Evolutionary conservation across 2,329 filamentous ascomycete species (phyloP).

Genomic region (Plenodomus lindquistii): DNA sequence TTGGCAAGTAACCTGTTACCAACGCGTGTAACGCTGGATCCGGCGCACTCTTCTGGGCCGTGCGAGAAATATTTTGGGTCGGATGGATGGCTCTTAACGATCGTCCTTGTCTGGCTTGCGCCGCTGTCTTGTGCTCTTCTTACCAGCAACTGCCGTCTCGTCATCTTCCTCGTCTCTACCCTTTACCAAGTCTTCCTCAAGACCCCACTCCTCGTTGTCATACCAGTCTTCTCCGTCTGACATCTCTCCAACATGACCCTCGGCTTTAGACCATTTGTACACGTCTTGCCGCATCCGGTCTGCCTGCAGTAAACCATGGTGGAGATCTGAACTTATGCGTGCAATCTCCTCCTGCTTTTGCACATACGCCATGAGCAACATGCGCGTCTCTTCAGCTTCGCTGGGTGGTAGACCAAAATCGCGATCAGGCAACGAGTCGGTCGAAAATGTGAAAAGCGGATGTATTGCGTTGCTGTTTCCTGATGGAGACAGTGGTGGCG

Average conservation of each 20-base stretch:
- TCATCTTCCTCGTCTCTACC: slow-evolving; percentile 80
- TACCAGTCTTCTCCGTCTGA: slow-evolving; percentile 91
- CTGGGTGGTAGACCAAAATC: slow-evolving; percentile 71
- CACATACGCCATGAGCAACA: slow-evolving; percentile 74
- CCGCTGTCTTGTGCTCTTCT: slow-evolving; percentile 53
- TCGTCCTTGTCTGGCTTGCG: slow-evolving; percentile 44
- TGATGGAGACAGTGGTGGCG: slow-evolving; percentile 51
- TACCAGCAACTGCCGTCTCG: slow-evolving; percentile 57
- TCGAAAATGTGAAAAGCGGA: slow-evolving; percentile 72
- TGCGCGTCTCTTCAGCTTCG: slow-evolving; percentile 79
- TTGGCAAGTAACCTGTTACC: neutral
- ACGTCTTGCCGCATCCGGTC: slow-evolving; percentile 73
- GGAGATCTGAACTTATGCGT: slow-evolving; percentile 68
- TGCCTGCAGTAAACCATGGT: slow-evolving; percentile 71
- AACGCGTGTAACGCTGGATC: neutral
- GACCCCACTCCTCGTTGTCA: slow-evolving; percentile 77
- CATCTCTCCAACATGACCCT: slow-evolving; percentile 77
- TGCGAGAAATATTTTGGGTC: neutral
- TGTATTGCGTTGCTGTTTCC: slow-evolving; percentile 65
- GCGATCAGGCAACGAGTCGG: slow-evolving; percentile 65
- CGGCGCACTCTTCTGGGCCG: neutral
- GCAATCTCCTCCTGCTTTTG: slow-evolving; percentile 87
- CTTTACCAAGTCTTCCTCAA: slow-evolving; percentile 76
- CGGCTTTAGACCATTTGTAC: slow-evolving; percentile 75
- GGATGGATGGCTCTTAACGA: slow-evolving; percentile 20